Evolutionary conservation across 2,329 filamentous ascomycete genomes (phyloP).

Genomic region (Cytospora mali): DNA sequence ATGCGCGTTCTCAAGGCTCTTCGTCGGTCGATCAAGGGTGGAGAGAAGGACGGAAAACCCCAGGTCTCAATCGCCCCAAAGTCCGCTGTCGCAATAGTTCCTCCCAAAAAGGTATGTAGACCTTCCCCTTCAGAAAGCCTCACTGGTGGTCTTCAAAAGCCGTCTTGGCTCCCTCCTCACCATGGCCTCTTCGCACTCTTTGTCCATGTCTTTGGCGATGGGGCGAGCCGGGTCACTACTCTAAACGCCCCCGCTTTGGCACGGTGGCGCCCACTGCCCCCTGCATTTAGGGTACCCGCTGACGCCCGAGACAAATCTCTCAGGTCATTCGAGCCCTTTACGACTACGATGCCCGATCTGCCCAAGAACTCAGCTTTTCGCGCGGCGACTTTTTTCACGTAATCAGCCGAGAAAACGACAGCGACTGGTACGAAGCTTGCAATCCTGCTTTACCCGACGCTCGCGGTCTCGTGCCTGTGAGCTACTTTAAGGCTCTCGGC

Average conservation of each 20-base stretch:
- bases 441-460: conserved; percentile 88
- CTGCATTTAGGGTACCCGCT: conserved; percentile 28
- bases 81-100: conserved; percentile 83
- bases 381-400: conserved; percentile 98
- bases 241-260: conserved; percentile 25
- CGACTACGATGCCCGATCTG: conserved; percentile 79
- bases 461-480: conserved; percentile 88
- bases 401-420: conserved; percentile 90
- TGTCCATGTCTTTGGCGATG: conserved; percentile 4
- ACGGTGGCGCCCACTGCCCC: conserved; percentile 13
- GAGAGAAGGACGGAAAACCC: conserved; percentile 70
- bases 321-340: conserved; percentile 97
- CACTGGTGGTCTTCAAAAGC: not conserved
- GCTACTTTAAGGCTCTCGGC: conserved; percentile 89
- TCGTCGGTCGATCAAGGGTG: conserved; percentile 86
- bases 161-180: conserved; percentile 8
- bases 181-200: conserved; percentile 15
- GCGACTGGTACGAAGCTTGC: conserved; percentile 97
- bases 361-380: conserved; percentile 84
- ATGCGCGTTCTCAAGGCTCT: conserved; percentile 65
- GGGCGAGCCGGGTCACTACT: conserved; percentile 14
- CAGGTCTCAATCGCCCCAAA: conserved; percentile 81
- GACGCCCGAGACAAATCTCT: conserved; percentile 28
- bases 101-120: conserved; percentile 81
- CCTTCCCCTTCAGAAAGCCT: not conserved